A percentile compares a stretch with the other conserved stretches of the same genome.
Evolutionary conservation across 176 grass and related monocot genomes (phyloP).

Genomic region (Poa annua): DNA sequence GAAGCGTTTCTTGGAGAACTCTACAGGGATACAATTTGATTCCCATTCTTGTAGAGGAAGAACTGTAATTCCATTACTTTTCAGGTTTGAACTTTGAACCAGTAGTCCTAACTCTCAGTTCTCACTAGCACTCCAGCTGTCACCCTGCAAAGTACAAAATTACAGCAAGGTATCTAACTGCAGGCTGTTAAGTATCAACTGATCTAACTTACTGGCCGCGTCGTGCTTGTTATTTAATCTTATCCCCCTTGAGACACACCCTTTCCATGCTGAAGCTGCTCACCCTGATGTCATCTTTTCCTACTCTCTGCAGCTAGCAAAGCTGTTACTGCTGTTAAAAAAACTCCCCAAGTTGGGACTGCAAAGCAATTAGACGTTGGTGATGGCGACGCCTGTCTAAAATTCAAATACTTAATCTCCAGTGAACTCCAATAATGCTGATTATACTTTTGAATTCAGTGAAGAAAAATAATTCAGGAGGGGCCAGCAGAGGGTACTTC

Average conservation of each 20-base stretch:
- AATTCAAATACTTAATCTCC: slow-evolving; percentile 32
- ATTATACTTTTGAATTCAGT: neutral
- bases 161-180: slow-evolving; percentile 28
- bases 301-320: slow-evolving; percentile 46
- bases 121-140: slow-evolving; percentile 27
- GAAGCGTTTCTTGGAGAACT: neutral
- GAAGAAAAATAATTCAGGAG: slow-evolving; percentile 13
- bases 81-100: neutral
- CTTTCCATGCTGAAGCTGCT: slow-evolving; percentile 63
- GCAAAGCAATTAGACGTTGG: slow-evolving; percentile 50
- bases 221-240: slow-evolving; percentile 48
- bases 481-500: slow-evolving; percentile 26
- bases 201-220: neutral
- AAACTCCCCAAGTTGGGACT: neutral
- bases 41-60: neutral
- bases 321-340: slow-evolving; percentile 51
- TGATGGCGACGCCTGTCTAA: slow-evolving; percentile 31
- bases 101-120: neutral
- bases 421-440: slow-evolving; percentile 27
- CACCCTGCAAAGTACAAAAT: slow-evolving; percentile 30
- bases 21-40: neutral
- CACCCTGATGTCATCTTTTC: slow-evolving; percentile 44
- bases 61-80: neutral
- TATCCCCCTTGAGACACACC: slow-evolving; percentile 49
- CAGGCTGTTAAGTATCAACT: slow-evolving; percentile 24